These are phyloP conservation scores for Quercus tomentella DNA, from an alignment of 331 rosid genomes.

Conservation along the genomic window DNA sequence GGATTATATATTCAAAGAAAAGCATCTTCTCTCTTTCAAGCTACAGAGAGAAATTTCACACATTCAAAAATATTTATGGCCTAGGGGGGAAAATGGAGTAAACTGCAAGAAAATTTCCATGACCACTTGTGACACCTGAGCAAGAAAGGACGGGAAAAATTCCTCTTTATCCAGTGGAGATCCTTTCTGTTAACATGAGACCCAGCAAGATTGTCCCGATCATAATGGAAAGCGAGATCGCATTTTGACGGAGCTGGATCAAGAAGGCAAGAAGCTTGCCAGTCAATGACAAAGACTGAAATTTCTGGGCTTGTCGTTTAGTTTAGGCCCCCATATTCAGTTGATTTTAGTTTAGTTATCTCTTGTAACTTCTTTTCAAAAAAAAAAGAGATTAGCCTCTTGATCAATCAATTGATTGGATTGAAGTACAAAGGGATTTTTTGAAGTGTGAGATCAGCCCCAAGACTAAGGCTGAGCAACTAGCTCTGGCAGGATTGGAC, in stretches of 20 bases:
- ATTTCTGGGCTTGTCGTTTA: not conserved
- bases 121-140: not conserved
- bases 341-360: no score
- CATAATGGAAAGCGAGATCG: not conserved
- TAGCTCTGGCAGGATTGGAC: no score
- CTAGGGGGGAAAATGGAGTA: not conserved
- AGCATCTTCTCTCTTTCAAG: not conserved
- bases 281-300: not conserved
- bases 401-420: no score
- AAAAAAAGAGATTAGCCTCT: no score
- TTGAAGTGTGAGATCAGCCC: no score
- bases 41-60: not conserved
- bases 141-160: no score
- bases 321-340: no score
- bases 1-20: not conserved
- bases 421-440: no score
- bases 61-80: not conserved
- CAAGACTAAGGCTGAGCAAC: no score
- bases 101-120: not conserved
- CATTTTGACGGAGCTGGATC: not conserved
- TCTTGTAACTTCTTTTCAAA: no score
- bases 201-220: not conserved
- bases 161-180: no score
- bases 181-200: not conserved
- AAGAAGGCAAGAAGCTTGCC: not conserved